Evolutionary conservation across 352 stramenopile genomes (phyloP), one percentile per base, ranked within the genome.

Genomic region (Phytophthora cajani): DNA sequence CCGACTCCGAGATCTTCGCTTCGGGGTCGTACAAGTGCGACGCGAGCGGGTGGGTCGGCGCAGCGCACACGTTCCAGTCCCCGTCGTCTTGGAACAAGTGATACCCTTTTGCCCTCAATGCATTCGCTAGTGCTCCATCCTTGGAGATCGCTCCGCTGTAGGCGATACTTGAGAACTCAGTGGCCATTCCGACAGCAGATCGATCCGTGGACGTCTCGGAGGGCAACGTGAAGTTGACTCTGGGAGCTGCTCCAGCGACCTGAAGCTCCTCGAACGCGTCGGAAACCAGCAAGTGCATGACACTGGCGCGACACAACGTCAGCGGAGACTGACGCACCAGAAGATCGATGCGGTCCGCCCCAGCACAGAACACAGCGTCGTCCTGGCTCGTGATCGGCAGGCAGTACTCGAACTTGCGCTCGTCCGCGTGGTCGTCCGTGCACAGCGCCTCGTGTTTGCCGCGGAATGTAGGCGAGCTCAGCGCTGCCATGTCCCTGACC

Each of bases 381-480:
- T 80, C 72, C 36, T 78, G 73, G 8, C 62, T 80, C 6, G 71
- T 74, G 40, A 88, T 84, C 3, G 80, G 80, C 2, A 88, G 78
- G 21, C 80, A 88, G 49, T 81, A 84, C 16, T 58, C 12, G 21
- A 38, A 61, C 14, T 62, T 51, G 23, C 50, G 63, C 40, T 53
- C 17, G 9, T 57, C 16, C 10, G 32, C 14, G 14, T 67, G 12
- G 8, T 57, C 47, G 1, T 58, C 54, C 21, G 58, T 30, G 64
- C 69, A 72, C 11, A 77, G 25, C 3, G 19, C 27, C 7, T 50
- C 16, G 36, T 72, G 58, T 2, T 70, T 58, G 58, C 62, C 56
- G 3, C 32, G 27, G 60, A 85, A 74, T 7, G 60, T 59, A 8
- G 74, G 74, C 9, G 55, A 17, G 14, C 12, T 44, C 55, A 64